phyloP scores from a whole-genome alignment of 169 alveolate genomes.

The Perkinsus olseni region DNA sequence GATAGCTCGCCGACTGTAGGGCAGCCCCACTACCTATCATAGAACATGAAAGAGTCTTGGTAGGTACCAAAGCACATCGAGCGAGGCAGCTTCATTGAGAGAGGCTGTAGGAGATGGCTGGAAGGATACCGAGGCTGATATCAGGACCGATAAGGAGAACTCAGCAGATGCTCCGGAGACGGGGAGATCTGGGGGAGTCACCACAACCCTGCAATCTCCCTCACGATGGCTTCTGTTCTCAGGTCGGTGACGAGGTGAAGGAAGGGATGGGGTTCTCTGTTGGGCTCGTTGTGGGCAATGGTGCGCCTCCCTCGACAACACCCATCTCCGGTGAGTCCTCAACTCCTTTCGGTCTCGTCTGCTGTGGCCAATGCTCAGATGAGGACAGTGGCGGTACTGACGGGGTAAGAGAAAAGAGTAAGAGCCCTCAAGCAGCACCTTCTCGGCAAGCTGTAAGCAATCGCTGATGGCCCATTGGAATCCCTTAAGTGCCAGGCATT shows the following conservation, averaged over 20 bases:
- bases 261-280: constrained; percentile 5
- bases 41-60: background rate
- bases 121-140: background rate
- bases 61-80: background rate
- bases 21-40: background rate
- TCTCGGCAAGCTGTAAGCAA: background rate
- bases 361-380: too few relatives aligned
- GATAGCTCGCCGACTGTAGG: background rate
- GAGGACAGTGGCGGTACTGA: too few relatives aligned
- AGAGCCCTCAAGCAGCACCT: background rate
- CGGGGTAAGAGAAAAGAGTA: background rate
- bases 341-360: background rate
- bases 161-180: background rate
- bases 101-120: background rate
- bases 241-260: background rate
- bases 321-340: background rate
- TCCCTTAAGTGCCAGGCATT: background rate
- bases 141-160: background rate
- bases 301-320: background rate
- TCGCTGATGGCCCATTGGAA: background rate
- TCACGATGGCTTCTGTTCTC: background rate
- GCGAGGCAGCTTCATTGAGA: background rate
- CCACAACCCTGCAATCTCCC: background rate
- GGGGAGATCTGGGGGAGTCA: background rate
- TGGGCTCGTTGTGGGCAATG: background rate